Evolutionary conservation across 768 basidiomycete species (phyloP).

Genomic region (Tephrocybe sp.): DNA sequence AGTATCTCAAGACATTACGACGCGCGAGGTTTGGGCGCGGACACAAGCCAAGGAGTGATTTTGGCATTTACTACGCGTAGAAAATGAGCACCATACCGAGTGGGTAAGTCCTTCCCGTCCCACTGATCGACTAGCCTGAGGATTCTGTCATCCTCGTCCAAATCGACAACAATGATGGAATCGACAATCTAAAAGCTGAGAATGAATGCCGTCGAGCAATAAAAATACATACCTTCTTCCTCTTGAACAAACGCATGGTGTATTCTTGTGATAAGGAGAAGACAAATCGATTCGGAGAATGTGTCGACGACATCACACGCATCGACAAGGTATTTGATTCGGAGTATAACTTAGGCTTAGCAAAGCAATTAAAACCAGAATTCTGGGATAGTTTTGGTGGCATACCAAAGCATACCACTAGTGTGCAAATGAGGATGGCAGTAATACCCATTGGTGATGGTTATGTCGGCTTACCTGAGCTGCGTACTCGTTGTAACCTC

Average conservation of each 20-base stretch:
- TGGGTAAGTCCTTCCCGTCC: constrained; percentile 52
- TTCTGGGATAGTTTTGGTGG: neutral
- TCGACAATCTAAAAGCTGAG: constrained; percentile 41
- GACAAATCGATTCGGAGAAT: constrained; percentile 56
- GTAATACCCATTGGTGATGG: neutral
- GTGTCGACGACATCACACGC: constrained; percentile 59
- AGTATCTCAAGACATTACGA: constrained; percentile 25
- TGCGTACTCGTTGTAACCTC: constrained; percentile 48
- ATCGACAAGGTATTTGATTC: constrained; percentile 46
- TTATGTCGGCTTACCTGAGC: constrained; percentile 44
- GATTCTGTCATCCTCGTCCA: constrained; percentile 66
- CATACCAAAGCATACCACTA: constrained; percentile 56
- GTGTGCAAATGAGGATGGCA: neutral
- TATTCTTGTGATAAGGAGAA: constrained; percentile 62
- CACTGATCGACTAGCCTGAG: constrained; percentile 56
- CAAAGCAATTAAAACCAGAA: constrained; percentile 5
- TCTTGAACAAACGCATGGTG: constrained; percentile 46
- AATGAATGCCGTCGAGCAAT: neutral
- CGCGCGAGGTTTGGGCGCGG: constrained; percentile 36
- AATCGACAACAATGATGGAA: constrained; percentile 60
- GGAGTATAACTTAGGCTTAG: constrained; percentile 52
- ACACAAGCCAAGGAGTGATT: constrained; percentile 50
- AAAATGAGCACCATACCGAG: constrained; percentile 41
- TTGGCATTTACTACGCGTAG: constrained; percentile 51
- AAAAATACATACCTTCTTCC: constrained; percentile 40